Conservation (phyloP, 1,139 yeast species). For the Meyerozyma athensensis region DNA sequence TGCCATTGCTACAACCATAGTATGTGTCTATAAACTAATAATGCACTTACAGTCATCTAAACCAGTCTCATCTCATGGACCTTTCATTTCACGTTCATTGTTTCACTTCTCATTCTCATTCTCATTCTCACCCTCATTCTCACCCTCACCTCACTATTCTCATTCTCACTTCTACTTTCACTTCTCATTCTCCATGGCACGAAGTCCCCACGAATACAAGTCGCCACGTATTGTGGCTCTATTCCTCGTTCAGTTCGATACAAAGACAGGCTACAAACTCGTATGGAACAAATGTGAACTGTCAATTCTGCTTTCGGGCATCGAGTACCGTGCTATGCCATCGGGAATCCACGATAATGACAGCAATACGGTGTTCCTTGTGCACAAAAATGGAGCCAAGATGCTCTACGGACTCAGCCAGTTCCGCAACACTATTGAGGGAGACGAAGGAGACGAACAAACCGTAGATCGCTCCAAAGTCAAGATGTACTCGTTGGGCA, state of each 20-base stretch:
- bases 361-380: slow-evolving; percentile 40
- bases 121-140: background rate
- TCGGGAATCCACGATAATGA: slow-evolving; percentile 72
- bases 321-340: slow-evolving; percentile 76
- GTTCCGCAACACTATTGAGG: slow-evolving; percentile 26
- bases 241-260: slow-evolving; percentile 62
- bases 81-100: background rate
- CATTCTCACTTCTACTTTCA: too few relatives aligned
- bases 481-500: slow-evolving; percentile 62
- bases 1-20: too few relatives aligned
- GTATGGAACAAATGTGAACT: slow-evolving; percentile 44
- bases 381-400: slow-evolving; percentile 24
- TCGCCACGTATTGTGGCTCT: slow-evolving; percentile 41
- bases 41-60: too few relatives aligned
- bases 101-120: background rate
- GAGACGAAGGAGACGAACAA: slow-evolving; percentile 9
- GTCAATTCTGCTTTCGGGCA: slow-evolving; percentile 24
- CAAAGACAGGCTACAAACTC: slow-evolving; percentile 55
- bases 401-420: slow-evolving; percentile 36
- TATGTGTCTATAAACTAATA: too few relatives aligned
- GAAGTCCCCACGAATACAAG: slow-evolving; percentile 8
- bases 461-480: slow-evolving; percentile 45
- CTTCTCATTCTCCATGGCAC: background rate
- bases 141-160: background rate
- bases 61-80: background rate